phyloP scores from a whole-genome alignment of 352 stramenopile genomes.

The Phytophthora ramorum region DNA sequence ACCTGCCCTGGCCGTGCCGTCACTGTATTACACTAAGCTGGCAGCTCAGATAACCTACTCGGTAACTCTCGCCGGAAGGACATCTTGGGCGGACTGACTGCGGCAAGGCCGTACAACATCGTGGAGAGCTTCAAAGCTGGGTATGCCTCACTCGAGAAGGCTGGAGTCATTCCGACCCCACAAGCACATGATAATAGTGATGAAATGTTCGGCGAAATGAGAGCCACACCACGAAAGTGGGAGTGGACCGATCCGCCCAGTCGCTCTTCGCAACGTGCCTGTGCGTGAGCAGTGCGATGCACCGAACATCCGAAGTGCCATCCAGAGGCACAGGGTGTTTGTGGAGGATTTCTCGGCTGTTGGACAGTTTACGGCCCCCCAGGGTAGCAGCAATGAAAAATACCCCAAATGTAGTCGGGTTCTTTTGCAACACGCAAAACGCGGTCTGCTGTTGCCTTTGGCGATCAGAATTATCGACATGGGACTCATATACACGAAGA shows the following conservation, averaged over 20 bases:
- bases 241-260: constrained; percentile 27
- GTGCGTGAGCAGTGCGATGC: constrained; percentile 25
- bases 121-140: constrained; percentile 33
- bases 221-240: constrained; percentile 30
- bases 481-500: constrained; percentile 33
- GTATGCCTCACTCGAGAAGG: constrained; percentile 24
- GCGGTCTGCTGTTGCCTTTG: constrained; percentile 31
- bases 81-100: constrained; percentile 6
- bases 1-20: constrained; percentile 21
- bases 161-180: constrained; percentile 28
- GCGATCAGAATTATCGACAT: constrained; percentile 41
- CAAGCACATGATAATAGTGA: constrained; percentile 44
- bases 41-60: constrained; percentile 18
- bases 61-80: background rate
- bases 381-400: constrained; percentile 33
- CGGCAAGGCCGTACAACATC: constrained; percentile 20
- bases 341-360: constrained; percentile 30
- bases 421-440: constrained; percentile 38
- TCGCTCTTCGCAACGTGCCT: constrained; percentile 9
- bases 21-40: constrained; percentile 33
- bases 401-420: constrained; percentile 34
- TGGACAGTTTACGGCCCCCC: constrained; percentile 25
- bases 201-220: constrained; percentile 37
- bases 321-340: constrained; percentile 29
- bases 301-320: constrained; percentile 8